A percentile compares a stretch with the other conserved stretches of the same genome.
Conservation (phyloP, 176 grass and related monocot species). For the Microstegium vimineum region DNA sequence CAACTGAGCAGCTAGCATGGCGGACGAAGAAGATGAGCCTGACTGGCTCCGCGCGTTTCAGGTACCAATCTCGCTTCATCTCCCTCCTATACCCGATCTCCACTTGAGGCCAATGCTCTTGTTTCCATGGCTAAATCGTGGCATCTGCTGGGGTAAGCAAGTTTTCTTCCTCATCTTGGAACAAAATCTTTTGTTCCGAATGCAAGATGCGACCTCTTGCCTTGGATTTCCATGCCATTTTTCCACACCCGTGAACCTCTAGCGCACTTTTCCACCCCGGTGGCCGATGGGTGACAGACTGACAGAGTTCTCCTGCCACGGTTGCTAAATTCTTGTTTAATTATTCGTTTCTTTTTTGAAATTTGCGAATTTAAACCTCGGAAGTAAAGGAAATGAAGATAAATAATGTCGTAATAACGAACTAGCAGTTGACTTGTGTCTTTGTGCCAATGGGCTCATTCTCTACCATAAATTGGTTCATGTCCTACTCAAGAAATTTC, state of each 20-base stretch:
- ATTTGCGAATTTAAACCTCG: background rate
- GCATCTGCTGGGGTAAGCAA: background rate
- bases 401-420: background rate
- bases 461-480: background rate
- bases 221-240: background rate
- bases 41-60: conserved; percentile 46
- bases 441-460: no score
- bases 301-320: background rate
- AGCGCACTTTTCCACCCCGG: no score
- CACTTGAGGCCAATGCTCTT: background rate
- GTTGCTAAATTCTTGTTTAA: background rate
- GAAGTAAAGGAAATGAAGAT: background rate
- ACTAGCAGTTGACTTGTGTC: background rate
- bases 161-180: background rate
- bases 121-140: background rate
- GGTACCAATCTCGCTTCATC: conserved; percentile 17
- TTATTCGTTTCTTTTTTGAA: background rate
- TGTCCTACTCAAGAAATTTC: background rate
- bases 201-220: background rate
- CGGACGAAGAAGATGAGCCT: conserved; percentile 34
- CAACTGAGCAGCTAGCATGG: conserved; percentile 4
- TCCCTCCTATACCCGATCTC: background rate
- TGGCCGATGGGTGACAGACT: background rate
- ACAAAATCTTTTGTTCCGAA: background rate
- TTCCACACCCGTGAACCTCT: background rate